Conservation (phyloP, 2,329 filamentous ascomycete species). For the Colletotrichum orbiculare region DNA sequence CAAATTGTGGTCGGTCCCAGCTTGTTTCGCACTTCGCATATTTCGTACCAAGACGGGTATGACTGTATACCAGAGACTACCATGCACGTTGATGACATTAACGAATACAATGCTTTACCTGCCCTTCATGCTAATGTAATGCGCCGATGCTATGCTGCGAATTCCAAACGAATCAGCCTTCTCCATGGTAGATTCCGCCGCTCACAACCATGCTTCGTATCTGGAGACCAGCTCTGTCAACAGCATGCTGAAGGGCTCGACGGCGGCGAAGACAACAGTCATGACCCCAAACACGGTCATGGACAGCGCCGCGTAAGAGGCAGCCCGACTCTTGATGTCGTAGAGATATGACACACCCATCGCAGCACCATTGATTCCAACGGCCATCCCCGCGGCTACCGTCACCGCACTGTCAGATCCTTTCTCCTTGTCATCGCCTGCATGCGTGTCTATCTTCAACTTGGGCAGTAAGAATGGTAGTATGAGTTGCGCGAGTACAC, state of each 20-base stretch:
- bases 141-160: constrained; percentile 1
- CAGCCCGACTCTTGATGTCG: constrained; percentile 62
- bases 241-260: constrained; percentile 55
- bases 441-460: constrained; percentile 41
- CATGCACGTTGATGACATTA: constrained; percentile 22
- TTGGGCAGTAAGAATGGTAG: constrained; percentile 50
- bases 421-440: constrained; percentile 3
- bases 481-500: constrained; percentile 56
- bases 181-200: too few relatives aligned
- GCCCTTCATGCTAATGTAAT: background rate
- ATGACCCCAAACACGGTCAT: constrained; percentile 69
- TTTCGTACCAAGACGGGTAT: constrained; percentile 15
- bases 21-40: constrained; percentile 1
- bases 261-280: constrained; percentile 64
- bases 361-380: constrained; percentile 69
- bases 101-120: constrained; percentile 5
- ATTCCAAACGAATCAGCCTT: background rate
- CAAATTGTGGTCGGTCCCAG: background rate
- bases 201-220: background rate
- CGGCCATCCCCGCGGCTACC: constrained; percentile 62
- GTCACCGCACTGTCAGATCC: constrained; percentile 44
- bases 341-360: constrained; percentile 70
- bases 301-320: constrained; percentile 66
- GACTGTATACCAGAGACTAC: constrained; percentile 31
- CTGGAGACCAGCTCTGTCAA: constrained; percentile 43